Evolutionary conservation across 306 rosid species (phyloP).

Genomic region (Fragaria nilgerrensis): DNA sequence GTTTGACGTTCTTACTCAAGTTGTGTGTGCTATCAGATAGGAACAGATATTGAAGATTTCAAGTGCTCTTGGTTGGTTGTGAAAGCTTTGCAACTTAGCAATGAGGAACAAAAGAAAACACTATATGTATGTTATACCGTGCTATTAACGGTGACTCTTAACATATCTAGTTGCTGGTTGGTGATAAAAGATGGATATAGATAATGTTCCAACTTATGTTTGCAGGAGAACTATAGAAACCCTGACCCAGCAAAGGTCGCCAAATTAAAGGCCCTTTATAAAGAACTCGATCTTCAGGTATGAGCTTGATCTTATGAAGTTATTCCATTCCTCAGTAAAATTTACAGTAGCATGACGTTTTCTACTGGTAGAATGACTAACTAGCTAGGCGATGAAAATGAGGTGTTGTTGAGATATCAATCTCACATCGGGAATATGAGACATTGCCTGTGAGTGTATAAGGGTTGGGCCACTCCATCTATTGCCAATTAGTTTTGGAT

Average conservation of each 20-base stretch:
- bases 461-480: no score
- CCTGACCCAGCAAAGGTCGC: slow-evolving; percentile 59
- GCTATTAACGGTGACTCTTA: background rate
- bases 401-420: background rate
- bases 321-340: background rate
- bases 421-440: no score
- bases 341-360: no score
- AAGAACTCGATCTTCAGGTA: slow-evolving; percentile 68
- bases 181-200: background rate
- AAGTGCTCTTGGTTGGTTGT: slow-evolving; percentile 94
- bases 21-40: slow-evolving; percentile 56
- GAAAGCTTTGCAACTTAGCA: slow-evolving; percentile 77
- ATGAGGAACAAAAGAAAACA: slow-evolving; percentile 68
- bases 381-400: background rate
- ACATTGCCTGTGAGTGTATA: no score
- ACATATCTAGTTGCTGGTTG: background rate
- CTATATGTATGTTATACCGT: slow-evolving; percentile 39
- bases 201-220: background rate
- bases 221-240: slow-evolving; percentile 82
- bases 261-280: slow-evolving; percentile 68
- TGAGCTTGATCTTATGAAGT: background rate
- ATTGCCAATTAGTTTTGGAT: no score
- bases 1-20: slow-evolving; percentile 14
- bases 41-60: slow-evolving; percentile 91
- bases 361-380: background rate